Evolutionary conservation across 2,329 filamentous ascomycete genomes (phyloP).

Genomic region (Fusarium bactridioides): DNA sequence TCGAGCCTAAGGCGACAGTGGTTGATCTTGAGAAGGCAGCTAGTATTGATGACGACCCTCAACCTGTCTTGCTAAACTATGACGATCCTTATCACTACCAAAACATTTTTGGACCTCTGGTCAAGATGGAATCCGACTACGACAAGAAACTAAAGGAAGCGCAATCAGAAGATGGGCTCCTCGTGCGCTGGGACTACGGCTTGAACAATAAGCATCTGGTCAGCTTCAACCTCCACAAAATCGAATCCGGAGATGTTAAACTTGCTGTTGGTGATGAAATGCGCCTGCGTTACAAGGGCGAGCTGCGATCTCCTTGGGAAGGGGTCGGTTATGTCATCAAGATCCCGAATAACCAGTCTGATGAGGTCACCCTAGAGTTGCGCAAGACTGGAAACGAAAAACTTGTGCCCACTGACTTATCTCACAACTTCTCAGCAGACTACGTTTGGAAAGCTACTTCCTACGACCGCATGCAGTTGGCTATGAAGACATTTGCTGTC

Average conservation of each 20-base stretch:
- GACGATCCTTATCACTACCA: constrained; percentile 99
- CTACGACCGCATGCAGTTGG: constrained; percentile 98
- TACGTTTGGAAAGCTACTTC: constrained; percentile 99
- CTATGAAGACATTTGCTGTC: constrained; percentile 98
- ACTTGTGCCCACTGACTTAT: constrained; percentile 92
- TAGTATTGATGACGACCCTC: constrained; percentile 93
- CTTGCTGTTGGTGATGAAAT: constrained; percentile 98
- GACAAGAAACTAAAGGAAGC: constrained; percentile 99
- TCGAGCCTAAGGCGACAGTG: constrained; percentile 87
- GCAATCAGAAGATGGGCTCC: constrained; percentile 93
- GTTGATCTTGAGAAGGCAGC: constrained; percentile 90
- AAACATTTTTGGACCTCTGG: constrained; percentile 96
- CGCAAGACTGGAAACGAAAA: constrained; percentile 96
- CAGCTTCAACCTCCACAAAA: constrained; percentile 94
- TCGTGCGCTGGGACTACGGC: constrained; percentile 93
- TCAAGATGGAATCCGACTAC: constrained; percentile 99
- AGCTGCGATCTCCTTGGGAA: constrained; percentile 91
- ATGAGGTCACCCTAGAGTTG: constrained; percentile 94
- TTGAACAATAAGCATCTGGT: constrained; percentile 97
- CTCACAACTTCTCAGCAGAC: constrained; percentile 96
- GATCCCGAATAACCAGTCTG: constrained; percentile 98
- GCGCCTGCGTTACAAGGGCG: constrained; percentile 95
- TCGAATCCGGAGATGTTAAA: constrained; percentile 97
- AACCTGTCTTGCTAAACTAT: constrained; percentile 90
- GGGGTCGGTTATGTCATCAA: constrained; percentile 99